Evolutionary conservation across 495 filamentous ascomycete genomes (phyloP), one percentile per base, ranked within the genome.

Genomic region (Penicillium coffeae): DNA sequence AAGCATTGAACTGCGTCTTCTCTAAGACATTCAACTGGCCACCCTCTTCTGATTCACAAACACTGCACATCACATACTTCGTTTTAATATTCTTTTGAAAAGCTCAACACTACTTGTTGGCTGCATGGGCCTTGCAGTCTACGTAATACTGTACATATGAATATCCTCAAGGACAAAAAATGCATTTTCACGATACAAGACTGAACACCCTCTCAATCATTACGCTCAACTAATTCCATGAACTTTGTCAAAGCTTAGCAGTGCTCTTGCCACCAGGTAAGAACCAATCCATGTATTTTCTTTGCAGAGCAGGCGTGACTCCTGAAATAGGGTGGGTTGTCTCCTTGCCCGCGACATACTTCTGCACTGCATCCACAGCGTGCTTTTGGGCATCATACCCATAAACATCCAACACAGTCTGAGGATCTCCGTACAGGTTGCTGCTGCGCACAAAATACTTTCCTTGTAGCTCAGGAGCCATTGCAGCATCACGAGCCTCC

Each of bases 361-460:
- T 21, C 8, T 18, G 33, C 20, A 47, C 20, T 8, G 44, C 44
- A 30, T 38, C 34, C 21, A 45, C 47, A 12, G 52, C 52, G 22
- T 55, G 52, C 10, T 22, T 41, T 21, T 50, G 16, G 21, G 37
- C 69, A 50, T 72, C 66, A 59, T 52, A 52, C 13, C 43, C 50
- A 22, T 52, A 52, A 14, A 52, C 21, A 18, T 66, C 71, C 33
- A 42, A 27, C 51, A 66, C 57, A 0, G 67, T 71, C 13, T 64
- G 55, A 8, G 60, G 60, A 54, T 73, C 66, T 34, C 62, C 70
- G 60, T 69, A 72, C 25, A 72, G 68, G 49, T 73, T 74, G 16
- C 70, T 52, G 50, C 68, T 74, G 35, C 51, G 52, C 13, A 47
- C 38, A 19, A 62, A 65, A 15, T 37, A 36, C 21, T 47, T 50